These are phyloP conservation scores for Phaeosphaeria sp. DNA, from an alignment of 2,329 filamentous ascomycete species.

Conservation along the genomic window DNA sequence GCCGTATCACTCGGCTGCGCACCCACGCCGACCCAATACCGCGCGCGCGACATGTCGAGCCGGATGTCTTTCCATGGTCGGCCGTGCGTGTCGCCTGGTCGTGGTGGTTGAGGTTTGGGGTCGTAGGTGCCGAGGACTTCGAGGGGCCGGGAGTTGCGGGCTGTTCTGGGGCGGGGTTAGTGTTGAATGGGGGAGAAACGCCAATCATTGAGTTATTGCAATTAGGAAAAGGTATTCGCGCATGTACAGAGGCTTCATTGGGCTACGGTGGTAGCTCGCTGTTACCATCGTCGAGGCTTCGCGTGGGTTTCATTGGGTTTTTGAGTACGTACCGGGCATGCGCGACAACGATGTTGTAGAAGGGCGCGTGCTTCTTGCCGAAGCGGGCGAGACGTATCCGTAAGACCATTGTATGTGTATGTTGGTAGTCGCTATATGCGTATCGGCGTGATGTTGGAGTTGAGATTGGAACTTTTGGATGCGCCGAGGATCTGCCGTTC, in stretches of 20 bases:
- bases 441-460: constrained; percentile 6
- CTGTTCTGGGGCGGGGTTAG: constrained; percentile 65
- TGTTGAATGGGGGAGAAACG: too few species aligned
- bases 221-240: too few species aligned
- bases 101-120: constrained; percentile 62
- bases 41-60: constrained; percentile 78
- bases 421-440: constrained; percentile 9
- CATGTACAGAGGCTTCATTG: too few species aligned
- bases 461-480: constrained; percentile 19
- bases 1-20: constrained; percentile 91
- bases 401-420: constrained; percentile 74
- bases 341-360: constrained; percentile 97
- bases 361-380: constrained; percentile 83
- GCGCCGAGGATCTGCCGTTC: constrained; percentile 18
- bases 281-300: too few species aligned
- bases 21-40: constrained; percentile 97
- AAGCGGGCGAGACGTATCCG: constrained; percentile 94
- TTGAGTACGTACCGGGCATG: constrained; percentile 76
- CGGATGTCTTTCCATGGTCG: constrained; percentile 89
- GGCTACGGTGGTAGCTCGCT: too few species aligned
- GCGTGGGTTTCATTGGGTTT: too few species aligned
- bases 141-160: constrained; percentile 84
- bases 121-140: constrained; percentile 82
- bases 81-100: constrained; percentile 57
- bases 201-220: too few species aligned